Percentiles rank a stretch among this genome's conserved stretches.
Conservation (phyloP, 495 filamentous ascomycete genomes). For the Terfezia claveryi region DNA sequence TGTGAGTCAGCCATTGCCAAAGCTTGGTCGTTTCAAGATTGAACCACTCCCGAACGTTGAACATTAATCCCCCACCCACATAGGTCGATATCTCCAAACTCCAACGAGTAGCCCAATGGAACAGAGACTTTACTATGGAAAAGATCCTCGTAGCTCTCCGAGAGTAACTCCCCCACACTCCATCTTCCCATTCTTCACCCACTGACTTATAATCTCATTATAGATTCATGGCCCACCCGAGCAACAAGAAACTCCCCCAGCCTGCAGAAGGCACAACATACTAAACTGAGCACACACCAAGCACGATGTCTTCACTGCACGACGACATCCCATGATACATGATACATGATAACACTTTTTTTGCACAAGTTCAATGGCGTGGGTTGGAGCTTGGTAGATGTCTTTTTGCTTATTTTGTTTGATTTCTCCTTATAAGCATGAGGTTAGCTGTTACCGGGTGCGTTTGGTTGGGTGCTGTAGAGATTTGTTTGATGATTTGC, state of each 20-base stretch:
- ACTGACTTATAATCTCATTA: conserved; percentile 3
- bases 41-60: no score
- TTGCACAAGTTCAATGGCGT: no score
- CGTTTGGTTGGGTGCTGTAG: no score
- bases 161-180: conserved; percentile 29
- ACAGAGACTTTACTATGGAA: conserved; percentile 75
- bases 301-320: no score
- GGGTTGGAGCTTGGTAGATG: no score
- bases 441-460: no score
- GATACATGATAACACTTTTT: no score
- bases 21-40: not conserved
- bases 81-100: conserved; percentile 71
- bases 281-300: not conserved
- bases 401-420: no score
- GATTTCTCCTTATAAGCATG: no score
- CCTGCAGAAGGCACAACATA: conserved; percentile 75
- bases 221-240: conserved; percentile 85
- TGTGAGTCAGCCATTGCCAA: conserved; percentile 23
- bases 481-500: no score
- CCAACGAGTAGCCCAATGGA: conserved; percentile 70
- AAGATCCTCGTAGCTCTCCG: conserved; percentile 77
- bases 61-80: conserved; percentile 1
- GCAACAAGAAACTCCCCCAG: conserved; percentile 87
- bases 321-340: no score
- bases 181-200: conserved; percentile 6